A percentile compares a stretch with the other conserved stretches of the same genome.
Evolutionary conservation across 2,329 filamentous ascomycete species (phyloP).

Genomic region (Thelonectria discophora): DNA sequence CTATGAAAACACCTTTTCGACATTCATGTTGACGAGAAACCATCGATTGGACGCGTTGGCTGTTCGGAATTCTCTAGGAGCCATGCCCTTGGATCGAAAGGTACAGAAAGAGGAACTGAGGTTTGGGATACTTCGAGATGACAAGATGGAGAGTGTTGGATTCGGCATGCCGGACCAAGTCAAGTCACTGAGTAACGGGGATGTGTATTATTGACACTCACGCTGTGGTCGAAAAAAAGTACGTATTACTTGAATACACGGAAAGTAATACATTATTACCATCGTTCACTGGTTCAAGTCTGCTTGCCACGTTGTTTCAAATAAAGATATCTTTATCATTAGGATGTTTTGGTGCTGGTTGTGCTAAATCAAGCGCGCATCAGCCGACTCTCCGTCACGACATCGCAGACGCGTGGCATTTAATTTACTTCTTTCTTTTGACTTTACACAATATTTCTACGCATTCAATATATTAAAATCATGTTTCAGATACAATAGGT

Average conservation of each 20-base stretch:
- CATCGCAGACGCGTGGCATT: too few species aligned
- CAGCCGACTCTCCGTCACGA: too few species aligned
- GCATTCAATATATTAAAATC: too few species aligned
- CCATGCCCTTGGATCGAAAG: neutral
- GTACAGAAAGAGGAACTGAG: neutral
- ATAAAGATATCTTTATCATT: neutral
- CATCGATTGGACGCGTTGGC: neutral
- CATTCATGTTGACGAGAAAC: constrained; percentile 4
- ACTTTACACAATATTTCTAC: too few species aligned
- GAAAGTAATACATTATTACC: too few species aligned
- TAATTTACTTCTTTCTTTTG: too few species aligned
- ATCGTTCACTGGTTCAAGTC: too few species aligned
- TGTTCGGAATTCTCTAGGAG: neutral
- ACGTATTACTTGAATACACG: too few species aligned
- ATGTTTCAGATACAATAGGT: too few species aligned
- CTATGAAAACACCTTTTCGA: constrained; percentile 10
- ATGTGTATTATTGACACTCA: neutral
- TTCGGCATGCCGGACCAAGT: constrained; percentile 2
- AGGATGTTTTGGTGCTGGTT: too few species aligned
- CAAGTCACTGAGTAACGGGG: neutral
- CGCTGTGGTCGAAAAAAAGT: too few species aligned
- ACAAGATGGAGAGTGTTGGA: neutral
- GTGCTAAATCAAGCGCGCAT: too few species aligned
- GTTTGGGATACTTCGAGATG: neutral
- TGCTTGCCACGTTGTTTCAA: neutral